Evolutionary conservation across 345 rosid genomes (phyloP).

Genomic region (Acer saccharum): DNA sequence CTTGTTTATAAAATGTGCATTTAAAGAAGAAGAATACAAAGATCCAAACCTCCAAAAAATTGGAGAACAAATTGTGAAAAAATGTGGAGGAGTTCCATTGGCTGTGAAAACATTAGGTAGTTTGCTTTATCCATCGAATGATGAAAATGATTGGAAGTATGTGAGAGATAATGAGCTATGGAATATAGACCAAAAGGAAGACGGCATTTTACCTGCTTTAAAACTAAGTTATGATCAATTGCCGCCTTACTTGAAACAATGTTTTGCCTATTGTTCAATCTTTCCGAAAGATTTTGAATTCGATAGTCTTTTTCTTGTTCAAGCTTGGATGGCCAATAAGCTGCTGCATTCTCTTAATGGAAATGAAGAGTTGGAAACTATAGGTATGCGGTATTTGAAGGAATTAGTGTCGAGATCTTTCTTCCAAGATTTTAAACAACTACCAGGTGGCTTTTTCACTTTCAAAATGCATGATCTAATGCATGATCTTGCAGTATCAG

Average conservation of each 20-base stretch:
- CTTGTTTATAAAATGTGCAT: background rate
- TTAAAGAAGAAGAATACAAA: background rate
- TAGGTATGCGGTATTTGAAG: conserved; percentile 6
- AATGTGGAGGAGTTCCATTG: conserved; percentile 16
- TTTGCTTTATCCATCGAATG: background rate
- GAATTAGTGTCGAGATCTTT: conserved; percentile 22
- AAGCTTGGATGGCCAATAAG: conserved; percentile 25
- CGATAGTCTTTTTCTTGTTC: background rate
- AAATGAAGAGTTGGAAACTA: background rate
- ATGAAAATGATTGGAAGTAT: conserved; percentile 9
- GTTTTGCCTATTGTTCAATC: conserved; percentile 24
- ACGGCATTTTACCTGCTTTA: conserved; percentile 10
- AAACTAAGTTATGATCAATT: conserved; percentile 18
- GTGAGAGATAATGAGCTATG: conserved; percentile 33
- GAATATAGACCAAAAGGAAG: conserved; percentile 3
- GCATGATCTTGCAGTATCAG: conserved; percentile 21
- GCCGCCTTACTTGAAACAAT: conserved; percentile 12
- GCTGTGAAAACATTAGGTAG: conserved; percentile 11
- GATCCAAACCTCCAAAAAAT: background rate
- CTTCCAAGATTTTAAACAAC: conserved; percentile 17
- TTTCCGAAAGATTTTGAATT: conserved; percentile 25
- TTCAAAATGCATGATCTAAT: conserved; percentile 28
- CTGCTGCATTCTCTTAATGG: background rate
- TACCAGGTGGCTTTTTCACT: accelerated
- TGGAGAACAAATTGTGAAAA: conserved; percentile 1